Evolutionary conservation across 768 basidiomycete genomes (phyloP), one percentile per base, ranked within the genome.

Genomic region (Panellus pusillus): DNA sequence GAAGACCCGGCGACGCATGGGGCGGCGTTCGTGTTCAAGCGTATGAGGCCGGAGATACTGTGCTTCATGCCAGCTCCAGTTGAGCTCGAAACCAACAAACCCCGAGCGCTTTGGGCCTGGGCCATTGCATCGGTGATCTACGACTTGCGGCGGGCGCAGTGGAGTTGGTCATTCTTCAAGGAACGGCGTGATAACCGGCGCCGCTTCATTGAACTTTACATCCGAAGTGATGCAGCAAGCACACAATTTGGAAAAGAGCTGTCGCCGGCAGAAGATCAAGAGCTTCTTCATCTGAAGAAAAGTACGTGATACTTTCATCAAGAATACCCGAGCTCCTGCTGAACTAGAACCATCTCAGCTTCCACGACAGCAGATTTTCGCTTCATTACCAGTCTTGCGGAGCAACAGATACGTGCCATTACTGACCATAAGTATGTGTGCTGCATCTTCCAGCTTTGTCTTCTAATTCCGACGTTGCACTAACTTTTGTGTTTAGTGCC

Each of bases 161-260:
- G 65, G 66, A 48, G 65, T 2, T 71, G 68, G 70, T 47, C 62
- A 20, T 68, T 63, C 44, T 69, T 72, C 58, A 27, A 58, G 24
- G 65, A 68, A 41, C 64, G 71, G 28, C 57, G 68, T 18, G 60
- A 65, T 47, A 52, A 56, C 7, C 50, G 70, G 27, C 32, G 54
- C 7, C 40, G 58, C 0, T 67, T 66, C 38, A 55, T 71, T 28
- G 54, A 68, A 29, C 52, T 70, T 41, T 52, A 51, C 20, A 59
- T 63, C 24, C 64, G 68, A 3, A 35, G 32, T 8, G 9, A 9
- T 11, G 32, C 32, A 14, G 32, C 32, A 14, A 44, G 50, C 37
- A 37, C 39, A 9, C 36, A 14, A 20, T 69, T 58, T 32, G 66
- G 68, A 24, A 41, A 36, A n/a, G 48, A 57, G 12, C 53, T 62